Evolutionary conservation across 176 grass and related monocot species (phyloP).

Genomic region (Typha latifolia): DNA sequence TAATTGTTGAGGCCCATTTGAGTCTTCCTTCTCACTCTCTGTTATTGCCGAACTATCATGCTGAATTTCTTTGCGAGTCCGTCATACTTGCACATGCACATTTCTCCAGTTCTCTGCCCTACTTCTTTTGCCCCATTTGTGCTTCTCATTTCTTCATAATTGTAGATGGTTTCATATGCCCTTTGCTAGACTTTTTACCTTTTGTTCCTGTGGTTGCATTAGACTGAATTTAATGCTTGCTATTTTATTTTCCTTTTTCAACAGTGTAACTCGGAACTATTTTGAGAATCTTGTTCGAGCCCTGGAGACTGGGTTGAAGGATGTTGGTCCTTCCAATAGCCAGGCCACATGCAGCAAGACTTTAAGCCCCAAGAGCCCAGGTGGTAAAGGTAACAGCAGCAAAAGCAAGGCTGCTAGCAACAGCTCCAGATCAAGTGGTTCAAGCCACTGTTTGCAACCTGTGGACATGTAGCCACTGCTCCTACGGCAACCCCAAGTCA

Average conservation of each 20-base stretch:
- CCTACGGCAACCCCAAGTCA: slow-evolving; percentile 54
- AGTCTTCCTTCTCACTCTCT: too few relatives aligned
- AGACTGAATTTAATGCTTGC: too few relatives aligned
- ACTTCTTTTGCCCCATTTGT: too few relatives aligned
- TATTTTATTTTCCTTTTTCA: background rate
- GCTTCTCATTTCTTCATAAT: too few relatives aligned
- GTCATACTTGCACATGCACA: too few relatives aligned
- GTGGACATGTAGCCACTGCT: slow-evolving; percentile 83
- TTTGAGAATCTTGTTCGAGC: slow-evolving; percentile 97
- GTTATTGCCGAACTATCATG: too few relatives aligned
- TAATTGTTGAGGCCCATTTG: too few relatives aligned
- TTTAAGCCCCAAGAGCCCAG: slow-evolving; percentile 56
- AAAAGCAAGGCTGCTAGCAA: slow-evolving; percentile 44
- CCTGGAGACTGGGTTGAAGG: slow-evolving; percentile 87
- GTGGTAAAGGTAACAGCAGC: slow-evolving; percentile 58
- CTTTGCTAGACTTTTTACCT: too few relatives aligned
- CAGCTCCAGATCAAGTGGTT: slow-evolving; percentile 39
- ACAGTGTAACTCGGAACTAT: slow-evolving; percentile 96
- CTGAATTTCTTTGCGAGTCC: too few relatives aligned
- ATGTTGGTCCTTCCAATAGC: slow-evolving; percentile 76
- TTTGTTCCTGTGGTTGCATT: too few relatives aligned
- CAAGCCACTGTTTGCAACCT: slow-evolving; percentile 46
- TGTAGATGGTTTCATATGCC: too few relatives aligned
- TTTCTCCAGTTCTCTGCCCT: too few relatives aligned
- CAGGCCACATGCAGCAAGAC: slow-evolving; percentile 58